Base-by-base conservation (phyloP, 441 rosid genomes). In the Breynia disticha region DNA sequence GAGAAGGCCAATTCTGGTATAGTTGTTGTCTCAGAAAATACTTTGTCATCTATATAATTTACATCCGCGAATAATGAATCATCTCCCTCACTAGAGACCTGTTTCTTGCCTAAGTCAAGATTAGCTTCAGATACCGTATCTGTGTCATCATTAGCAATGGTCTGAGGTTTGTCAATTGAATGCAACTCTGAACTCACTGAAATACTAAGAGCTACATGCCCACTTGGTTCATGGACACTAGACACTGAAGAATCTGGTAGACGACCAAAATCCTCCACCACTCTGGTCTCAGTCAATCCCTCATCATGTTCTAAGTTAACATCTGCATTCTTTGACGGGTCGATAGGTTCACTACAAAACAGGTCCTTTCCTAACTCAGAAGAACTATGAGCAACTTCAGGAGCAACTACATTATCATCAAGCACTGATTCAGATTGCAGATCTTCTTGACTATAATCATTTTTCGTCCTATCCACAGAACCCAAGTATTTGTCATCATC, bases 31-130 rank as follows among this genome's bases (percentile, higher is more conserved):
- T 50, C 63, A 52, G 72, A 65, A 70, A 76, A 62, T 44, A 41
- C 66, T 50, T 17, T 67, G 62, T 76, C 80, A 58, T 59, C 67
- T 9, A 49, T 46, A 55, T 70, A 41, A 59, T 59, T 69, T 52
- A 56, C 56, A 66, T 82, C 82, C 45, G 56, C 24, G 62, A 72
- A 48, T 46, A 72, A 48, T 44, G 79, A 69, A 75, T 61, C 65
- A 52, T 61, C 65, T 66, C 38, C 62, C 41, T 68, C 75, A 47
- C 54, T 63, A 35, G 54, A 55, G 22, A 65, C 64, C 65, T 60
- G 79, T 0, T 70, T 63, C 67, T 53, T 63, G 20, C 65, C 57
- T 38, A 46, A 62, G 47, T 73, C 82, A 48, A 65, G 62, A 58
- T 63, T 72, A 59, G 80, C 79, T 57, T 56, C 60, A 43, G 64